Base-by-base conservation (phyloP, 768 basidiomycete genomes). In the Amanita rubescens region DNA sequence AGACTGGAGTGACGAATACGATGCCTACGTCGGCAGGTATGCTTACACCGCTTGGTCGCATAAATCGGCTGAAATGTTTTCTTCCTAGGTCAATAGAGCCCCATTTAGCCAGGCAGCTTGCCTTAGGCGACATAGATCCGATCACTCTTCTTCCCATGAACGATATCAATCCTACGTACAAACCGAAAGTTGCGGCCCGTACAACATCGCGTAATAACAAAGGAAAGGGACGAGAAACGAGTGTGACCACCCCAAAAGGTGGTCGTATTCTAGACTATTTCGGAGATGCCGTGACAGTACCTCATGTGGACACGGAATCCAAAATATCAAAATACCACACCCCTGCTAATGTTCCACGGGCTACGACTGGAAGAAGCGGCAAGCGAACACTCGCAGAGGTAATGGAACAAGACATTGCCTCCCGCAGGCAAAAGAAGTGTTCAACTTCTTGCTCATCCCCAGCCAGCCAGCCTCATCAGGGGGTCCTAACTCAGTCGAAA, bases 1-100 rank as follows among this genome's bases (percentile, higher is more conserved):
- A n/a, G 73, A 68, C 5, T 84, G 80, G 77, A 77, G 79, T 58
- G 73, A 75, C 14, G 78, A 77, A 54, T 71, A 73, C n/a, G 84
- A 91, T 53, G 77, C 77, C 52, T 88, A 85, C 67, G 82, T 93
- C 52, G 86, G 87, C 57, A 67, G 70, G 90, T 90, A 61, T 60
- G 77, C 71, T 22, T 11, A 19, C 6, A 51, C 11, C 47, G 30
- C 17, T 17, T 50, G 8, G 14, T 22, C 32, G 41, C 20, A 25
- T 14, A 2, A 25, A 11, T 14, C 11, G 37, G 20, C 39, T 61
- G 30, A 32, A 14, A 57, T 53, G 43, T 47, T 51, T 46, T 55
- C 55, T 57, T 43, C 48, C 10, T 60, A 94, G 90, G 51, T 73
- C 85, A 57, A 68, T 93, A 22, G 84, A 83, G 22, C 71, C 80